Evolutionary conservation across 2,329 filamentous ascomycete species (phyloP).

Genomic region (Cercospora sesami): DNA sequence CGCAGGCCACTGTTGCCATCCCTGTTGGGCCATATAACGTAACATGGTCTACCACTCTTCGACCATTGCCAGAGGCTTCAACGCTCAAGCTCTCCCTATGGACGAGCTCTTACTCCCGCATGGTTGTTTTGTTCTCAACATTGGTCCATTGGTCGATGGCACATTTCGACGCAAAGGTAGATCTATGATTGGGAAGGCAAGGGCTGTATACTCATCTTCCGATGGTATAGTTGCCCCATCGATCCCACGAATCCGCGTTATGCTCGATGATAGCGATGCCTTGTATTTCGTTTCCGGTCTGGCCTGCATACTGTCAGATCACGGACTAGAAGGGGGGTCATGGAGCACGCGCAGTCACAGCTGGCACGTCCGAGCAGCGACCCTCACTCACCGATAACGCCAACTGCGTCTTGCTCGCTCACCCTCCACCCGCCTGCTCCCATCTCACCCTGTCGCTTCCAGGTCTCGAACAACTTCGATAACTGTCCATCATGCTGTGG

Average conservation of each 20-base stretch:
- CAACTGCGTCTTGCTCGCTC: neutral
- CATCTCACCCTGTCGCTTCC: neutral
- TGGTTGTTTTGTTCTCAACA: too few relatives aligned
- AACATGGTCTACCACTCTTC: too few relatives aligned
- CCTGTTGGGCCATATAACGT: too few relatives aligned
- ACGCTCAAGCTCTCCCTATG: too few relatives aligned
- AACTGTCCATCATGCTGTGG: neutral
- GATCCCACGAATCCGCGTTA: neutral
- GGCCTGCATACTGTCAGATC: neutral
- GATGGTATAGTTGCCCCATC: neutral
- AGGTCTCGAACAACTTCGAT: neutral
- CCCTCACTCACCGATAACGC: neutral
- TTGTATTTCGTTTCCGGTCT: neutral
- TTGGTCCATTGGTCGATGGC: too few relatives aligned
- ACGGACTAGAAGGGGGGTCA: neutral
- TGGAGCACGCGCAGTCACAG: neutral
- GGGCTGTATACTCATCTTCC: neutral
- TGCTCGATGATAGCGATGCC: neutral
- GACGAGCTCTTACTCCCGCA: too few relatives aligned
- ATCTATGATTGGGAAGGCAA: neutral
- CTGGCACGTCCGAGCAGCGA: neutral
- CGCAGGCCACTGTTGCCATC: too few relatives aligned
- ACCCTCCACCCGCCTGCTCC: neutral
- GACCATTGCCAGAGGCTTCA: too few relatives aligned
- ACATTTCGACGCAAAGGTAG: too few relatives aligned